Conservation (phyloP, 2,329 filamentous ascomycete species). For the Diplodia scrobiculata region DNA sequence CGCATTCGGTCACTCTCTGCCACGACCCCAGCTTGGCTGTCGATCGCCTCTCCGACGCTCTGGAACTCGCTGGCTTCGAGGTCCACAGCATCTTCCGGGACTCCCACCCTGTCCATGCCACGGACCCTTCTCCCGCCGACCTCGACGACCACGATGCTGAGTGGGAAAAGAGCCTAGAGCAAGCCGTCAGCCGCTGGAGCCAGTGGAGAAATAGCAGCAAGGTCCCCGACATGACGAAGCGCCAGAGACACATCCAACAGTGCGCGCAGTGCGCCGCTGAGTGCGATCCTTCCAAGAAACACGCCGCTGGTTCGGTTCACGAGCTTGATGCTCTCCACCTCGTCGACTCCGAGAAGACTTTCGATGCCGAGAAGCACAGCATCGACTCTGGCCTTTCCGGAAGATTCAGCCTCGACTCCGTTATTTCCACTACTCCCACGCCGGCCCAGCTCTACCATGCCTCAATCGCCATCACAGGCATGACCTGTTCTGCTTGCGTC, state of each 20-base stretch:
- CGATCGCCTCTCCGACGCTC: slow-evolving; percentile 47
- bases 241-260: slow-evolving; percentile 39
- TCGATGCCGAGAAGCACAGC: slow-evolving; percentile 19
- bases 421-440: slow-evolving; percentile 17
- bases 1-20: slow-evolving; percentile 66
- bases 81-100: slow-evolving; percentile 54
- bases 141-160: slow-evolving; percentile 31
- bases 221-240: slow-evolving; percentile 37
- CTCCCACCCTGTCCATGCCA: slow-evolving; percentile 32
- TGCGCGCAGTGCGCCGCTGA: slow-evolving; percentile 41
- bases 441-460: slow-evolving; percentile 18
- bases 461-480: slow-evolving; percentile 30
- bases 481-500: slow-evolving; percentile 33
- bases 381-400: slow-evolving; percentile 18
- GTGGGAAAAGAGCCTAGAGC: slow-evolving; percentile 43
- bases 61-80: slow-evolving; percentile 63
- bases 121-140: slow-evolving; percentile 19
- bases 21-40: slow-evolving; percentile 52
- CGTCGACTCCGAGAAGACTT: slow-evolving; percentile 10
- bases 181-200: slow-evolving; percentile 40
- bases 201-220: slow-evolving; percentile 30
- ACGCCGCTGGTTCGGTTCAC: slow-evolving; percentile 7
- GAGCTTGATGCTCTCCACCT: slow-evolving; percentile 10
- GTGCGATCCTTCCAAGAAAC: slow-evolving; percentile 33
- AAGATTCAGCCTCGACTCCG: slow-evolving; percentile 27